Evolutionary conservation across 176 grass and related monocot genomes (phyloP), one percentile per base, ranked within the genome.

Genomic region (Raddia guianensis): DNA sequence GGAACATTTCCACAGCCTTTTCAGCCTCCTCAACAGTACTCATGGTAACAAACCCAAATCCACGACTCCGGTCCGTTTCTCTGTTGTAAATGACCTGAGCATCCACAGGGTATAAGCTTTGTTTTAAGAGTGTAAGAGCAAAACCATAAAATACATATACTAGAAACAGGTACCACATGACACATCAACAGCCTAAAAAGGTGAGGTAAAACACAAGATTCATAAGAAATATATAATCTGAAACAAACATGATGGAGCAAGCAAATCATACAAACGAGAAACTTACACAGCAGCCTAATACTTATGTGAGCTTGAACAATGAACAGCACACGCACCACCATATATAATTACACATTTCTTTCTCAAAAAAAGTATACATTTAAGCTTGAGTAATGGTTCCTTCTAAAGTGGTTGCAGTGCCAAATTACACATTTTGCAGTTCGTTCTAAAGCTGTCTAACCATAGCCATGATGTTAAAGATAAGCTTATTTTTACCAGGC

Each of bases 31-130:
- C 94, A 43, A 93, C 59, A 34, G 94, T 97, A 48, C 90, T 87
- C 91, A 97, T 93, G 11, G 91, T 93, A 63, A 97, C 69, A 79
- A 97, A 97, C 33, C 93, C 93, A 69, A 97, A 97, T 51, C 93
- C 93, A 63, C 93, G 90, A 68, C 93, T 97, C 68, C 52, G 83
- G 57, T 93, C 90, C 0, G 90, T 97, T 52, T 88, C 90, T 58
- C 93, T 91, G 85, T 93, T 93, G 64, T 97, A 97, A 52, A 97
- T 91, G 56, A 97, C 87, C 93, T 97, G 79, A 14, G 71, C 37
- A 84, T 3, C 8, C 11, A 57, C 13, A 72, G 15, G 50, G 14
- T 7, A 80, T 1, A 16, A 63, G 19, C 20, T 9, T 15, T 19
- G 35, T 55, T 27, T 47, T 3, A 76, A 76, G 42, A 34, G 45